A percentile compares a stretch with the other conserved stretches of the same genome.
Evolutionary conservation across 208 protist genomes (phyloP).

Genomic region (Naegleria fowleri): DNA sequence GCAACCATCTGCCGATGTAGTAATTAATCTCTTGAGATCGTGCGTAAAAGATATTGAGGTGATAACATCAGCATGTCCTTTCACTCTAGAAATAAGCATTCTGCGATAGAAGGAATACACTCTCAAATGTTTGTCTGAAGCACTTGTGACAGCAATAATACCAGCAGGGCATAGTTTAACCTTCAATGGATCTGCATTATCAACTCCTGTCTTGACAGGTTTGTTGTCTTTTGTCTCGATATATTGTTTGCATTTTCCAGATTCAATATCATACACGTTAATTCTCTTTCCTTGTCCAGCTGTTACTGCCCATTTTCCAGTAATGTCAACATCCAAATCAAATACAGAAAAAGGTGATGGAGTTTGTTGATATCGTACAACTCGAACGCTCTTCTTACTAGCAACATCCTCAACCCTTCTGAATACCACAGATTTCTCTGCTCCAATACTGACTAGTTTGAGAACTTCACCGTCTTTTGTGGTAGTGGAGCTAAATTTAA

Average conservation of each 20-base stretch:
- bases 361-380: background rate
- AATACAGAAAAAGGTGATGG: conserved; percentile 18
- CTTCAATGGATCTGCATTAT: conserved; percentile 29
- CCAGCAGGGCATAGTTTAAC: conserved; percentile 34
- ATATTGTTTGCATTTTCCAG: background rate
- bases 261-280: conserved; percentile 28
- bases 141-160: conserved; percentile 23
- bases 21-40: conserved; percentile 29
- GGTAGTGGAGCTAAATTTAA: conserved; percentile 31
- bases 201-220: background rate
- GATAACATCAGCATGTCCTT: conserved; percentile 31
- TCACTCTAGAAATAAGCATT: conserved; percentile 7
- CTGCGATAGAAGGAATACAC: conserved; percentile 38
- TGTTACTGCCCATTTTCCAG: conserved; percentile 37
- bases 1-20: conserved; percentile 38
- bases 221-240: background rate
- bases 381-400: background rate
- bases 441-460: conserved; percentile 30
- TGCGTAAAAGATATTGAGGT: conserved; percentile 27
- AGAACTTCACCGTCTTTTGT: background rate
- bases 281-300: conserved; percentile 40
- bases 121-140: conserved; percentile 31
- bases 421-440: conserved; percentile 37
- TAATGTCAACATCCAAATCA: conserved; percentile 38
- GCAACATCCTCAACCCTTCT: background rate